These are phyloP conservation scores for Trichoderma aggressivum DNA, from an alignment of 2,329 filamentous ascomycete genomes.

Conservation along the genomic window DNA sequence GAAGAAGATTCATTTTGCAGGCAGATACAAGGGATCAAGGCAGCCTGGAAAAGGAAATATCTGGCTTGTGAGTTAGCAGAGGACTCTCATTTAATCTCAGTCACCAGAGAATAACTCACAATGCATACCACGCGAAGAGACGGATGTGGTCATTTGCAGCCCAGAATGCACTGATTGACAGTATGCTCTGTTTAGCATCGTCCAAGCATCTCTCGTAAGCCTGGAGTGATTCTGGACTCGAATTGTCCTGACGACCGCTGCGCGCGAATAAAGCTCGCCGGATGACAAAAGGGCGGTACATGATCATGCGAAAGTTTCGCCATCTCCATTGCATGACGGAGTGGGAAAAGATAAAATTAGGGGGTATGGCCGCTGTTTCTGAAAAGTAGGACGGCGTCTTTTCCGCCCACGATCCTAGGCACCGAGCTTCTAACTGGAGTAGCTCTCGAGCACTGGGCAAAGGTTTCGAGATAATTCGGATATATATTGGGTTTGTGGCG, in stretches of 20 bases:
- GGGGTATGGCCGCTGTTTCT: slow-evolving; percentile 31
- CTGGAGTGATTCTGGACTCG: slow-evolving; percentile 21
- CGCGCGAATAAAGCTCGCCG: slow-evolving; percentile 30
- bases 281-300: slow-evolving; percentile 46
- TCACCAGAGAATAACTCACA: slow-evolving; percentile 26
- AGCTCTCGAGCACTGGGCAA: slow-evolving; percentile 41
- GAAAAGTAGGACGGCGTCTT: slow-evolving; percentile 37
- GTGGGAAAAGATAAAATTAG: slow-evolving; percentile 38
- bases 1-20: slow-evolving; percentile 42
- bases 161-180: slow-evolving; percentile 39
- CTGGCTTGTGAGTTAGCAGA: slow-evolving; percentile 22
- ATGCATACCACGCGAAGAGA: slow-evolving; percentile 42
- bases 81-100: neutral
- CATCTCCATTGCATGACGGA: slow-evolving; percentile 43
- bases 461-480: slow-evolving; percentile 42
- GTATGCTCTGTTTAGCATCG: slow-evolving; percentile 41
- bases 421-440: slow-evolving; percentile 37
- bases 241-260: slow-evolving; percentile 20
- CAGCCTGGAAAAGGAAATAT: slow-evolving; percentile 49
- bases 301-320: slow-evolving; percentile 46
- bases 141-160: slow-evolving; percentile 35
- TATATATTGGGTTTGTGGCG: slow-evolving; percentile 43
- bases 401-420: slow-evolving; percentile 38
- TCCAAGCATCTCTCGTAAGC: slow-evolving; percentile 35
- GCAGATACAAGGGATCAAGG: slow-evolving; percentile 46